Conservation (phyloP, 108 stramenopile genomes). For the Aurantiochytrium sp. region DNA sequence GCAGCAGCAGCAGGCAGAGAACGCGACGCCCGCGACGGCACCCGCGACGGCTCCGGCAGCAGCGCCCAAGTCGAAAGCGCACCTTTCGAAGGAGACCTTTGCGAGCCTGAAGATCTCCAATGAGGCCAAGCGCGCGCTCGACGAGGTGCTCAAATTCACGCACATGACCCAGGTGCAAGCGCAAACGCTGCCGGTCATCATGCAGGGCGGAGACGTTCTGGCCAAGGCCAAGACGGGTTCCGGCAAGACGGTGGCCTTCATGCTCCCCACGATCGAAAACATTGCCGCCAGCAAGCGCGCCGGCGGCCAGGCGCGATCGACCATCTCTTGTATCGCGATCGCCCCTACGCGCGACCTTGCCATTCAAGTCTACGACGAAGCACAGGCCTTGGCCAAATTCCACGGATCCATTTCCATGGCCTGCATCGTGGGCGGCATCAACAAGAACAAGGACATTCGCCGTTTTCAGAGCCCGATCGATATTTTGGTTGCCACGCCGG, state of each 20-base stretch:
- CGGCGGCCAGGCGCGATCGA: not conserved
- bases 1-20: no score
- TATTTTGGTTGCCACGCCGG: slow-evolving; percentile 83
- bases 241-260: slow-evolving; percentile 73
- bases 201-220: slow-evolving; percentile 64
- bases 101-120: slow-evolving; percentile 36
- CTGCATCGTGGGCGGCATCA: slow-evolving; percentile 70
- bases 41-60: no score
- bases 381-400: slow-evolving; percentile 40
- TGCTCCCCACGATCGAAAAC: slow-evolving; percentile 62
- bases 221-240: slow-evolving; percentile 89
- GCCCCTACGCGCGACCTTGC: slow-evolving; percentile 89
- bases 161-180: slow-evolving; percentile 85
- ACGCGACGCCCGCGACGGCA: no score
- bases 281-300: not conserved
- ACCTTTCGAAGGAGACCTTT: slow-evolving; percentile 27
- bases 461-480: slow-evolving; percentile 39
- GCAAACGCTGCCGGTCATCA: slow-evolving; percentile 54
- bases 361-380: slow-evolving; percentile 72
- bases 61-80: not conserved
- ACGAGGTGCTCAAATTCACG: slow-evolving; percentile 59
- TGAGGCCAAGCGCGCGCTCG: slow-evolving; percentile 45
- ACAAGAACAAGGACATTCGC: slow-evolving; percentile 65
- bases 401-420: slow-evolving; percentile 33
- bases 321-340: slow-evolving; percentile 64